A percentile compares a stretch with the other conserved stretches of the same genome.
phyloP scores from a whole-genome alignment of 768 basidiomycete species.

The Jaapia argillacea region DNA sequence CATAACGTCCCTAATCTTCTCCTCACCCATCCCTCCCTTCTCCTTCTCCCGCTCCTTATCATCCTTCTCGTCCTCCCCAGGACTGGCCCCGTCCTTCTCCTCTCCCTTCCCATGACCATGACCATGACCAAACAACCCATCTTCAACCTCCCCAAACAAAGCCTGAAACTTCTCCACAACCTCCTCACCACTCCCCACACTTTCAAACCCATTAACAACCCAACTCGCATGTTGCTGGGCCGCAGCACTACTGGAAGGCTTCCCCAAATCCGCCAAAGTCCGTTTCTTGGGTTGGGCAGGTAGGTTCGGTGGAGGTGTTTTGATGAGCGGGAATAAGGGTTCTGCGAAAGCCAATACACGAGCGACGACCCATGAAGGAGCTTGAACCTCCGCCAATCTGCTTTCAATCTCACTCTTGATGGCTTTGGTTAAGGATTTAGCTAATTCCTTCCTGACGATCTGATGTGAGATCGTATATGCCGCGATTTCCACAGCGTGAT shows the following conservation, averaged over 20 bases:
- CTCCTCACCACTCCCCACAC: constrained; percentile 24
- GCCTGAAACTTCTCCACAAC: constrained; percentile 39
- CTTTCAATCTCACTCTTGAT: constrained; percentile 48
- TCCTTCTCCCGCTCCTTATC: constrained; percentile 13
- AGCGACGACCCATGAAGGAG: constrained; percentile 50
- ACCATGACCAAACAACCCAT: no score
- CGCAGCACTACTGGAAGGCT: no score
- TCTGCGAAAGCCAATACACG: constrained; percentile 45
- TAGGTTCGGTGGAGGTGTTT: no score
- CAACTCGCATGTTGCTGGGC: constrained; percentile 15
- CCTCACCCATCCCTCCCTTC: constrained; percentile 28
- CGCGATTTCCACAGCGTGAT: constrained; percentile 42
- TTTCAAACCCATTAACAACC: constrained; percentile 34
- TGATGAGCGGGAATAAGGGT: constrained; percentile 50
- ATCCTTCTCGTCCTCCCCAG: constrained; percentile 10
- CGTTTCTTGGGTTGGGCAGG: no score
- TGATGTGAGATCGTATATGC: constrained; percentile 47
- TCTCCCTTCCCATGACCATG: constrained; percentile 71
- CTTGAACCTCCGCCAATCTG: constrained; percentile 26
- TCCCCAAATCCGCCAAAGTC: no score
- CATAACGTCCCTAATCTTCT: constrained; percentile 46
- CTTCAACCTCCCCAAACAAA: constrained; percentile 67
- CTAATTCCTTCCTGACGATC: constrained; percentile 44
- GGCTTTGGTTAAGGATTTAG: constrained; percentile 40
- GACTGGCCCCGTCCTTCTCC: constrained; percentile 23